These are phyloP conservation scores for Porphyrellus cyaneotinctus DNA, from an alignment of 768 basidiomycete genomes.

Conservation along the genomic window DNA sequence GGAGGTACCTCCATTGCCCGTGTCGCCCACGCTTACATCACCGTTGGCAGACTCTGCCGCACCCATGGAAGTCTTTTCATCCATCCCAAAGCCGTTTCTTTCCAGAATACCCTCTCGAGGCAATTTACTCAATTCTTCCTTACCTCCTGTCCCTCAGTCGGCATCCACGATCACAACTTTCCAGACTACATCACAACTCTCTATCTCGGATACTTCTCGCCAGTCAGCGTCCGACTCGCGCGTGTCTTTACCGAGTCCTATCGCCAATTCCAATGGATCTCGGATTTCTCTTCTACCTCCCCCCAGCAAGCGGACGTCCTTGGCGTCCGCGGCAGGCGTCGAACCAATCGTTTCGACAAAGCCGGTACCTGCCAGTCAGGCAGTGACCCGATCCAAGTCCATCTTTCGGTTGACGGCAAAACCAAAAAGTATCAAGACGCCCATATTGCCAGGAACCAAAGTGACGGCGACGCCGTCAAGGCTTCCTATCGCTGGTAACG, in stretches of 20 bases:
- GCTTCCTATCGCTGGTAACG: slow-evolving; percentile 9
- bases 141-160: slow-evolving; percentile 31
- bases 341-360: slow-evolving; percentile 13
- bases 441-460: slow-evolving; percentile 1
- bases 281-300: slow-evolving; percentile 23
- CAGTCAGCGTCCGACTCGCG: slow-evolving; percentile 20
- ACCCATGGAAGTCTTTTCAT: background rate
- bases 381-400: slow-evolving; percentile 22
- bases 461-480: slow-evolving; percentile 8
- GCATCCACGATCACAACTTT: slow-evolving; percentile 27
- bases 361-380: background rate
- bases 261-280: slow-evolving; percentile 11
- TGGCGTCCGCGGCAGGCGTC: slow-evolving; percentile 23
- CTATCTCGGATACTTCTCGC: slow-evolving; percentile 9
- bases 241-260: slow-evolving; percentile 8
- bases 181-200: slow-evolving; percentile 19
- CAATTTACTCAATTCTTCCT: background rate
- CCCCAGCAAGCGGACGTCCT: slow-evolving; percentile 25
- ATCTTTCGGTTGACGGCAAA: slow-evolving; percentile 29
- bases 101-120: slow-evolving; percentile 24
- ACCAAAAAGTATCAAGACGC: slow-evolving; percentile 21
- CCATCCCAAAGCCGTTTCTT: slow-evolving; percentile 6
- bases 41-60: background rate
- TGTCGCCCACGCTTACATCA: slow-evolving; percentile 19
- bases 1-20: slow-evolving; percentile 27